Base-by-base conservation (phyloP, 2,329 filamentous ascomycete species). In the Pseudogymnoascus destructans region DNA sequence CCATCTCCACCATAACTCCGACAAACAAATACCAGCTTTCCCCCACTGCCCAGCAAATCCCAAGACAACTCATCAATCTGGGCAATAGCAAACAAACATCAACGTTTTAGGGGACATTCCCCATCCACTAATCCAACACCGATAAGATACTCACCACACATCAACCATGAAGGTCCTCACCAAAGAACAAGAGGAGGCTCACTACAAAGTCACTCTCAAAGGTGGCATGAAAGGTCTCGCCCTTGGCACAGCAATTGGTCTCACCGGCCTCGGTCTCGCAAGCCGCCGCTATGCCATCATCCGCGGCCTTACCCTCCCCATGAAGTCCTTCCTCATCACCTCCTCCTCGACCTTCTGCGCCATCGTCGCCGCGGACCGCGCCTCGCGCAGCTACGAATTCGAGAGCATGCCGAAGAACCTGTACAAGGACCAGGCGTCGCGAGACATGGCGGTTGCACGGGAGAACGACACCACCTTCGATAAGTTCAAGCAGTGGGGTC, bases 281-380 rank as follows among this genome's bases (percentile, higher is more conserved):
- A 56, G 80, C 80, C 57, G 77, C 62, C 85, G 90, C 67, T 96
- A 86, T 72, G 77, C 82, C 55, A 83, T 82, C 66, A 88, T 97
- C 77, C 84, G 88, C 64, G 74, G 78, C 64, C 84, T 98, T 61
- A 95, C 92, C 0, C 69, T 96, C 0, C 93, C 90, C 15, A 90
- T 98, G 79, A 88, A 89, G 65, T 78, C 89, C 58, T 98, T 97
- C 80, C 82, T 97, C 62, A 80, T 93, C 63, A 86, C 87, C 46
- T 95, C 89, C 7, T 71, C 83, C 9, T 84, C 81, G 54, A 96
- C 93, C 3, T 95, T 95, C 69, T 78, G 83, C 63, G 85, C 89
- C 75, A 96, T 98, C 73, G 83, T 96, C 69, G 78, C 84, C 61
- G 93, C 93, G 63, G 93, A 98, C 69, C 76, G 79, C 62, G 78